Conservation (phyloP, 2,329 filamentous ascomycete genomes). For the Xylaria sp. region DNA sequence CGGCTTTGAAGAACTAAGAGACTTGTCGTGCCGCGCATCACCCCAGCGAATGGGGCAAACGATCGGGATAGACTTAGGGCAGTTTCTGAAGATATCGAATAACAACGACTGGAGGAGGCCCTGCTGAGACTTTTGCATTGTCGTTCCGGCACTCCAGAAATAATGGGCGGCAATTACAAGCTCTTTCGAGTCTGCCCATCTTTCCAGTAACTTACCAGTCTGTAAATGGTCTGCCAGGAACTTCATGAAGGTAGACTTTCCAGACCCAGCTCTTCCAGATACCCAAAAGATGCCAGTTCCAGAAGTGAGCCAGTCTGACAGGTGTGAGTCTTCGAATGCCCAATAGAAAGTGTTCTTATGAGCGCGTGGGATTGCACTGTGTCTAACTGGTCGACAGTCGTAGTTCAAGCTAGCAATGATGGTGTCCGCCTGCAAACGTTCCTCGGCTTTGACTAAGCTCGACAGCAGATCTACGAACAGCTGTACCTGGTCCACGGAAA, state of each 20-base stretch:
- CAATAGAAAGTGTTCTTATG: constrained; percentile 20
- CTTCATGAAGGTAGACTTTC: constrained; percentile 15
- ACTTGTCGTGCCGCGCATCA: neutral
- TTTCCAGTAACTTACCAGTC: neutral
- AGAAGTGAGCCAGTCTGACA: neutral
- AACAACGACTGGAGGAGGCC: constrained; percentile 9
- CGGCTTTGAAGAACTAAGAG: neutral
- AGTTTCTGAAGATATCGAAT: neutral
- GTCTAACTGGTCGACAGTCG: neutral
- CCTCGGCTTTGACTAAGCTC: neutral
- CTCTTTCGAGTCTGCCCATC: neutral
- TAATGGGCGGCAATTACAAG: neutral
- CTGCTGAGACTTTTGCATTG: neutral
- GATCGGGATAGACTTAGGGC: neutral
- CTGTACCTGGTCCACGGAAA: neutral
- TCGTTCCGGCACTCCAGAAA: constrained; percentile 6
- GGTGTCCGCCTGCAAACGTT: neutral
- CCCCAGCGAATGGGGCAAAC: neutral
- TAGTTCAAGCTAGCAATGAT: constrained; percentile 17
- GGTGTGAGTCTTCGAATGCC: constrained; percentile 3
- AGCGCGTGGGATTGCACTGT: constrained; percentile 1
- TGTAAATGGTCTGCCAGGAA: constrained; percentile 8
- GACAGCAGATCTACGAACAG: neutral
- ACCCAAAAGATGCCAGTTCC: constrained; percentile 21
- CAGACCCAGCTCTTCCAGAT: constrained; percentile 13